A percentile compares a stretch with the other conserved stretches of the same genome.
Conservation (phyloP, 192 early-diverging fungal genomes). For the Geranomyces michiganensis region DNA sequence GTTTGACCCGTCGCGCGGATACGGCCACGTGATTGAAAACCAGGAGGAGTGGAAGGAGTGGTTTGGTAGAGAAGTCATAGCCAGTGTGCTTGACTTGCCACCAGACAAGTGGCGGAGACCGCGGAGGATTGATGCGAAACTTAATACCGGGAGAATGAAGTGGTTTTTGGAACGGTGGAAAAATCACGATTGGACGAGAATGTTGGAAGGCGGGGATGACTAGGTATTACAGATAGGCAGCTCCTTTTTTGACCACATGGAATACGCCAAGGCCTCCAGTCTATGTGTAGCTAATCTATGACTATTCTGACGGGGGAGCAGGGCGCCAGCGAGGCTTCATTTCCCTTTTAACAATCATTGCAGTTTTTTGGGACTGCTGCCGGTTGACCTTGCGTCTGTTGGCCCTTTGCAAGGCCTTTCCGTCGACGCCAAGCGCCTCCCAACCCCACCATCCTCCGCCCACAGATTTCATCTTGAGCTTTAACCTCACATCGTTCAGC, state of each 20-base stretch:
- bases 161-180: slow-evolving; percentile 71
- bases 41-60: slow-evolving; percentile 75
- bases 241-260: no score
- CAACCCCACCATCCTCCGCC: slow-evolving; percentile 51
- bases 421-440: slow-evolving; percentile 43
- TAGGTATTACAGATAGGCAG: no score
- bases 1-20: slow-evolving; percentile 85
- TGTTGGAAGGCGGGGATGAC: slow-evolving; percentile 48
- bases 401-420: background rate
- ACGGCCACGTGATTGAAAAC: slow-evolving; percentile 96
- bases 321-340: background rate
- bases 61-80: slow-evolving; percentile 87
- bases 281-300: no score
- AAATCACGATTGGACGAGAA: slow-evolving; percentile 83
- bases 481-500: slow-evolving; percentile 30
- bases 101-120: slow-evolving; percentile 76
- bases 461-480: slow-evolving; percentile 36
- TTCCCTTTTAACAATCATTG: background rate
- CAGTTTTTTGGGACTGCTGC: background rate
- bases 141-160: slow-evolving; percentile 54
- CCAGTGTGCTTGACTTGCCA: slow-evolving; percentile 78
- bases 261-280: no score
- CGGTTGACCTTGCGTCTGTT: background rate
- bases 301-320: no score
- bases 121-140: slow-evolving; percentile 52